Conservation (phyloP, 192 early-diverging fungal species). For the Geranomyces variabilis region DNA sequence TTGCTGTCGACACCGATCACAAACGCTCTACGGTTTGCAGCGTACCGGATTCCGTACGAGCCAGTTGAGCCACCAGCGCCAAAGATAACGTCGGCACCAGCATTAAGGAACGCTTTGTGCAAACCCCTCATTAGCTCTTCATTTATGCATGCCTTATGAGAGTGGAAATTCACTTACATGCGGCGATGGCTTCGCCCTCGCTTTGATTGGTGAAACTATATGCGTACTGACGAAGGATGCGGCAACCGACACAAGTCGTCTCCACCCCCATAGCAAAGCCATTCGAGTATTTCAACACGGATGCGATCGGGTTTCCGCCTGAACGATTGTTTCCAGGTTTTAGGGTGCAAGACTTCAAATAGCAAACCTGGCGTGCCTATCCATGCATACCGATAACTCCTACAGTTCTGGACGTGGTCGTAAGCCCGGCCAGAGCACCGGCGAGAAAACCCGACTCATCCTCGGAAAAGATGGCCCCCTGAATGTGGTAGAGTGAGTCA, state of each 20-base stretch:
- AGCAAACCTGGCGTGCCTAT: no score
- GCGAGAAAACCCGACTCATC: conserved; percentile 31
- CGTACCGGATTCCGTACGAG: conserved; percentile 25
- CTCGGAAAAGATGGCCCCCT: conserved; percentile 33
- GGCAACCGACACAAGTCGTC: conserved; percentile 15
- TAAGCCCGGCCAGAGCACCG: conserved; percentile 29
- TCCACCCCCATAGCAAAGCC: conserved; percentile 9
- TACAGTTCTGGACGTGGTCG: conserved; percentile 5
- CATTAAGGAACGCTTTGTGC: conserved; percentile 17
- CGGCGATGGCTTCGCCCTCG: conserved; percentile 12
- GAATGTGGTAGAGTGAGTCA: background rate
- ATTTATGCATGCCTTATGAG: no score
- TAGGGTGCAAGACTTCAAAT: background rate
- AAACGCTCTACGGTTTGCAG: conserved; percentile 22
- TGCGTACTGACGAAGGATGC: background rate
- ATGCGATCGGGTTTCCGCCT: conserved; percentile 16
- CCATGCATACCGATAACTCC: conserved; percentile 28
- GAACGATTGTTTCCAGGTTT: background rate
- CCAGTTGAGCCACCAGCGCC: conserved; percentile 35
- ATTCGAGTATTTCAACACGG: conserved; percentile 23
- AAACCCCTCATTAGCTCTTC: no score
- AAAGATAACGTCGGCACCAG: conserved; percentile 36
- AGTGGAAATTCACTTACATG: background rate
- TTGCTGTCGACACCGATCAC: conserved; percentile 44
- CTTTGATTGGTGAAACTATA: background rate